Evolutionary conservation across 2,329 filamentous ascomycete species (phyloP), one percentile per base, ranked within the genome.

Genomic region (Fusarium nodosum): DNA sequence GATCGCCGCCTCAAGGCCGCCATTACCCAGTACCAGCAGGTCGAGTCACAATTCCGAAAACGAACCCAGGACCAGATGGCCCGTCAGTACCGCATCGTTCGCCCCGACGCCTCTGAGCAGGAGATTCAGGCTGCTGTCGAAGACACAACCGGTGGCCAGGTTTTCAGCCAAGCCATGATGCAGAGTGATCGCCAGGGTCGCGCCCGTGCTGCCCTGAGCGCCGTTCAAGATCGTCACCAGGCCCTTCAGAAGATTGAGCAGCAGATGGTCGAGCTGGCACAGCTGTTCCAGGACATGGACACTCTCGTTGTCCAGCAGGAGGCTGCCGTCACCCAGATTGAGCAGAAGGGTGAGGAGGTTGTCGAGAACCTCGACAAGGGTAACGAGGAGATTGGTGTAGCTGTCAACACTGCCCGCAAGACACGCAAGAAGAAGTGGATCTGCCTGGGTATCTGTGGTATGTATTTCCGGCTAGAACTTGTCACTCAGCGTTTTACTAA

Each of bases 401-500:
- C 94, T 15, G 92, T 97, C 67, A 85, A 87, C 65, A 97, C 93
- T 72, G 95, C 95, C 11, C 86, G 91, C 78, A 88, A 89, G 73
- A 93, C 91, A 52, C 87, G 93, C 73, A 93, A 90, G 83, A 97
- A 97, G 93, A 97, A 97, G 91, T 97, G 94, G 94, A 94, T 92
- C 79, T 97, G 94, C 85, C 82, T 97, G 72, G 90, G 91, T 75
- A 93, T 97, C 76, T 82, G 85, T 73, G 82, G 86, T 88, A 83
- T 73, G 86, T 76, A 22, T 60, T 22, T 20, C 33, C 15, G 26
- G 16, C 7, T 12, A n/a, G 16, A 20, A 20, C 8, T 13, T 24
- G 18, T 5, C 18, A 1, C 3, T 38, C n/a, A 48, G 20, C 38
- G 11, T 26, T 22, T 57, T 55, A 22, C 76, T 82, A 71, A 81